Evolutionary conservation across 345 rosid genomes (phyloP).

Genomic region (Eucalyptus polyanthemos): DNA sequence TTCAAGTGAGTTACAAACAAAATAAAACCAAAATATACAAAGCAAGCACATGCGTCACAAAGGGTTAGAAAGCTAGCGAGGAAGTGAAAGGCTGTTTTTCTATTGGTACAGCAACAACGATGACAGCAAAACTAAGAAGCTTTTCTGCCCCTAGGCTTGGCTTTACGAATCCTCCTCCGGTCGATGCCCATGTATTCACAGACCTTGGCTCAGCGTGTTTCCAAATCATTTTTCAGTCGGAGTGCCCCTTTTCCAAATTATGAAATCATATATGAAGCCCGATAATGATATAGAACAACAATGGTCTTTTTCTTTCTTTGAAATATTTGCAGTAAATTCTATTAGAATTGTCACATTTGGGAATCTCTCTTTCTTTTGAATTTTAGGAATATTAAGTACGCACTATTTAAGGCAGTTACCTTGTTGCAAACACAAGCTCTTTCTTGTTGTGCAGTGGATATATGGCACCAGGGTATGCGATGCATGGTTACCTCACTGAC

Average conservation of each 20-base stretch:
- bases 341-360: not conserved
- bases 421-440: not conserved
- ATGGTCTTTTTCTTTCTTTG: not conserved
- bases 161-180: not conserved
- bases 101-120: too few species aligned
- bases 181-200: not conserved
- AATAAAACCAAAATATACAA: too few species aligned
- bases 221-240: not conserved
- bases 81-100: too few species aligned
- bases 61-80: not conserved
- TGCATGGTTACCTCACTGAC: conserved; percentile 14
- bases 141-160: not conserved
- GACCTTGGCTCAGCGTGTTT: not conserved
- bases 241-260: not conserved
- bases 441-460: conserved; percentile 10
- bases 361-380: not conserved
- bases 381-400: not conserved
- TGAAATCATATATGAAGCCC: not conserved
- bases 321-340: not conserved
- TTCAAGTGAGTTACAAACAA: not conserved
- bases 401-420: not conserved
- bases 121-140: not conserved
- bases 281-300: not conserved
- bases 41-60: too few species aligned
- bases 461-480: conserved; percentile 30